Percentiles rank a stretch among this genome's conserved stretches.
Evolutionary conservation across 441 rosid genomes (phyloP).

Genomic region (Eutrema salsugineum): DNA sequence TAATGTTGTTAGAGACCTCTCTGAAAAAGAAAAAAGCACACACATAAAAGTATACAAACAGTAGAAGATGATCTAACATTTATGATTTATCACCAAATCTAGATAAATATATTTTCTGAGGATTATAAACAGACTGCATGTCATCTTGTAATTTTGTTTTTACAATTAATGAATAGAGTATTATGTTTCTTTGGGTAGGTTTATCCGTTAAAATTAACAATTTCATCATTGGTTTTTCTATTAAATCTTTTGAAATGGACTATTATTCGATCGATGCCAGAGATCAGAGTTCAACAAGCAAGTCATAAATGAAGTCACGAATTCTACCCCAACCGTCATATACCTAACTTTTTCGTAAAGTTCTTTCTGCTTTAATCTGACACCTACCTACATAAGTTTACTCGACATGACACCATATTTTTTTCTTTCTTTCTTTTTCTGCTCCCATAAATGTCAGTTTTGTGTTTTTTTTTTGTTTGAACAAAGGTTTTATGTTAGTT

Average conservation of each 20-base stretch:
- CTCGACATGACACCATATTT: conserved; percentile 4
- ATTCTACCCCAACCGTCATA: background rate
- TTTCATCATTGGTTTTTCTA: no score
- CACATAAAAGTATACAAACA: no score
- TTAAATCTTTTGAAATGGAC: background rate
- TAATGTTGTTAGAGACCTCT: no score
- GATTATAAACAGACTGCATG: no score
- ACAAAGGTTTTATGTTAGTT: no score
- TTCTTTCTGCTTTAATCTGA: conserved; percentile 1
- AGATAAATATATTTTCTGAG: no score
- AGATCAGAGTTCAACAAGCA: background rate
- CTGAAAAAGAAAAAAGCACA: no score
- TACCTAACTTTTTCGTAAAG: conserved; percentile 5
- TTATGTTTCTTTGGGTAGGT: background rate
- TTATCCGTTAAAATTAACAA: background rate
- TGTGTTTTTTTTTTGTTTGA: no score
- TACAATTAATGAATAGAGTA: no score
- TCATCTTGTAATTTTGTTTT: no score
- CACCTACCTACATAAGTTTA: background rate
- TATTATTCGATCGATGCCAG: background rate
- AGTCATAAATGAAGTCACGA: conserved; percentile 15
- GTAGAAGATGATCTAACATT: no score
- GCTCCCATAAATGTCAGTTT: background rate
- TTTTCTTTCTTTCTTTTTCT: background rate
- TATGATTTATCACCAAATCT: no score